Evolutionary conservation across 805 yeast genomes (phyloP).

Genomic region (Saitoella complicata): DNA sequence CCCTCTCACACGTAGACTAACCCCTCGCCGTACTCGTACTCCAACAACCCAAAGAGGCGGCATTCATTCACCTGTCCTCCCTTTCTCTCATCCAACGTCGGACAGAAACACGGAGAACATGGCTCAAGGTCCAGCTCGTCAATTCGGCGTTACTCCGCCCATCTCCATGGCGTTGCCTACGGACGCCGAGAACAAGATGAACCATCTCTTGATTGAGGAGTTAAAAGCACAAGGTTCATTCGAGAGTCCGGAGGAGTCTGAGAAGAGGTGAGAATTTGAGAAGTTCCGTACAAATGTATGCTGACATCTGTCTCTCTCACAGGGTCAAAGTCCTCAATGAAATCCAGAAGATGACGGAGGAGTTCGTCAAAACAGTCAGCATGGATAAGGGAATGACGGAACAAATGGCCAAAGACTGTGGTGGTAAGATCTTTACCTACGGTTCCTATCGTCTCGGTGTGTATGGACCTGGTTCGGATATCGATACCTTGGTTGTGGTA

Average conservation of each 20-base stretch:
- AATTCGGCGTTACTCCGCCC: slow-evolving; percentile 64
- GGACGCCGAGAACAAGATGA: slow-evolving; percentile 56
- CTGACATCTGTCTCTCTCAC: neutral
- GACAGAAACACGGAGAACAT: too few relatives aligned
- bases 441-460: slow-evolving; percentile 94
- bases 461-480: slow-evolving; percentile 96
- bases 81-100: too few relatives aligned
- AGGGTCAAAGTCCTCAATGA: slow-evolving; percentile 57
- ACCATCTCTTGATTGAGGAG: slow-evolving; percentile 63
- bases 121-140: neutral
- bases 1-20: too few relatives aligned
- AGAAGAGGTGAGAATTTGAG: slow-evolving; percentile 25
- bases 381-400: slow-evolving; percentile 80
- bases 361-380: slow-evolving; percentile 72
- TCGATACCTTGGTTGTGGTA: slow-evolving; percentile 89
- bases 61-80: too few relatives aligned
- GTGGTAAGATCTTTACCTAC: slow-evolving; percentile 91
- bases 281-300: neutral
- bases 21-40: too few relatives aligned
- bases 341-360: slow-evolving; percentile 58
- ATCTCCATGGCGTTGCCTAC: slow-evolving; percentile 77
- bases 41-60: too few relatives aligned
- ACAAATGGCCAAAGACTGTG: slow-evolving; percentile 94
- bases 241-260: slow-evolving; percentile 73
- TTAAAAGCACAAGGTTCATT: slow-evolving; percentile 73